These are phyloP conservation scores for Amanita thiersii DNA, from an alignment of 768 basidiomycete species.

Conservation along the genomic window DNA sequence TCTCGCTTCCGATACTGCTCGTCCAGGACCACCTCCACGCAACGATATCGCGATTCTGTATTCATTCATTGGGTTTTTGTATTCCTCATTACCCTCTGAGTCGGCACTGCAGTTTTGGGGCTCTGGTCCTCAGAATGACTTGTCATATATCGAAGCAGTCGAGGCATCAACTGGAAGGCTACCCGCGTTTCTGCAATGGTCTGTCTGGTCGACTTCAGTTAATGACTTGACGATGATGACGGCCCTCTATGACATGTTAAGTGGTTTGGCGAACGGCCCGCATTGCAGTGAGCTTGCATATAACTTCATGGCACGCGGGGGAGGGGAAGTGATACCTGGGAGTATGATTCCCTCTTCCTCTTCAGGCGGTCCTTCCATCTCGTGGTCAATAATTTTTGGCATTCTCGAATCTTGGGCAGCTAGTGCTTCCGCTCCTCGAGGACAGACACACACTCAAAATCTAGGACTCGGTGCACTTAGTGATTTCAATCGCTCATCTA, in stretches of 20 bases:
- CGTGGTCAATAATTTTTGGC: conserved; percentile 73
- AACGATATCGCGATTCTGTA: conserved; percentile 84
- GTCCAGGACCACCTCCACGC: conserved; percentile 40
- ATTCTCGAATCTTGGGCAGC: conserved; percentile 69
- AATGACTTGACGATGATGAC: conserved; percentile 67
- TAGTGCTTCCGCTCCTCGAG: conserved; percentile 38
- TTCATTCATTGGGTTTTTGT: conserved; percentile 76
- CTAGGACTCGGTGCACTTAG: conserved; percentile 23
- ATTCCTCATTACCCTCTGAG: conserved; percentile 65
- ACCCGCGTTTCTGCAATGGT: conserved; percentile 22
- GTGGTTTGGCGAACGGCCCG: conserved; percentile 75
- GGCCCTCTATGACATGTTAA: conserved; percentile 84
- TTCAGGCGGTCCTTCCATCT: conserved; percentile 48
- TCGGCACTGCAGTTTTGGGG: conserved; percentile 85
- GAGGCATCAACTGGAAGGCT: conserved; percentile 60
- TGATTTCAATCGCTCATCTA: conserved; percentile 31
- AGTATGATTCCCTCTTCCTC: conserved; percentile 46
- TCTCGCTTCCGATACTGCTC: conserved; percentile 31
- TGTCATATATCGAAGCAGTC: conserved; percentile 46
- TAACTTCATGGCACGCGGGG: conserved; percentile 81
- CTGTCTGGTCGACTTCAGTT: conserved; percentile 34
- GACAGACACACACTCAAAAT: conserved; percentile 34
- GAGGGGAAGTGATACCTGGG: conserved; percentile 59
- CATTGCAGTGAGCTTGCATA: conserved; percentile 82
- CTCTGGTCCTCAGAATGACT: conserved; percentile 39